phyloP scores from a whole-genome alignment of 2,329 filamentous ascomycete genomes.

The Aphanocladium album region DNA sequence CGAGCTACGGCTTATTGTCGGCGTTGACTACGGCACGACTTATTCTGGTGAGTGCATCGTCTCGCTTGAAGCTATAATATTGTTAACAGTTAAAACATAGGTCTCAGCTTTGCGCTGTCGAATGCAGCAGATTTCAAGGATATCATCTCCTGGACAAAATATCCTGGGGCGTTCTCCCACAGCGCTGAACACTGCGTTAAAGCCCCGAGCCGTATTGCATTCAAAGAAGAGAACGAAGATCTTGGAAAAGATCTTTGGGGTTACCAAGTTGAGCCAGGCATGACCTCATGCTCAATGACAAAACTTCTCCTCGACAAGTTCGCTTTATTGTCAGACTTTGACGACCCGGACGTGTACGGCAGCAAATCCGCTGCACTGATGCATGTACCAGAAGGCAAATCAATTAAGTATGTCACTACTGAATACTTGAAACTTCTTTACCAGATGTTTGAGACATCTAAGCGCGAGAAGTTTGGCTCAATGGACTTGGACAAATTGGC shows the following conservation, averaged over 20 bases:
- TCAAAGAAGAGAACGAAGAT: conserved; percentile 15
- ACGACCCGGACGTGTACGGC: background rate
- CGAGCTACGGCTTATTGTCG: background rate
- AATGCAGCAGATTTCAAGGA: conserved; percentile 17
- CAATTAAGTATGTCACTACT: background rate
- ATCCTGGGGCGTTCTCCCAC: conserved; percentile 15
- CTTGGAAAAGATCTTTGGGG: conserved; percentile 8
- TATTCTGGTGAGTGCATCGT: conserved; percentile 17
- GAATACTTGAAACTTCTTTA: background rate
- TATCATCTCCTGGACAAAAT: conserved; percentile 17
- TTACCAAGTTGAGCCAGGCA: background rate
- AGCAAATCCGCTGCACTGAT: background rate
- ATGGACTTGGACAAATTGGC: conserved; percentile 4
- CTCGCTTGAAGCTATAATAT: background rate
- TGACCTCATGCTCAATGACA: background rate
- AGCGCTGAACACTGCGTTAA: conserved; percentile 17
- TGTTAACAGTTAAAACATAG: background rate
- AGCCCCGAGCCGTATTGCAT: conserved; percentile 16
- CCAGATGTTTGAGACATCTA: background rate
- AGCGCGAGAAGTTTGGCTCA: conserved; percentile 3
- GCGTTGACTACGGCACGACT: conserved; percentile 18
- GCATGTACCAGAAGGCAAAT: background rate
- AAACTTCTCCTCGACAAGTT: background rate
- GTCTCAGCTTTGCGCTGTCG: conserved; percentile 16
- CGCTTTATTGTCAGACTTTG: background rate